Conservation (phyloP, 2,329 filamentous ascomycete species). For the Exophiala lecanii-corni region DNA sequence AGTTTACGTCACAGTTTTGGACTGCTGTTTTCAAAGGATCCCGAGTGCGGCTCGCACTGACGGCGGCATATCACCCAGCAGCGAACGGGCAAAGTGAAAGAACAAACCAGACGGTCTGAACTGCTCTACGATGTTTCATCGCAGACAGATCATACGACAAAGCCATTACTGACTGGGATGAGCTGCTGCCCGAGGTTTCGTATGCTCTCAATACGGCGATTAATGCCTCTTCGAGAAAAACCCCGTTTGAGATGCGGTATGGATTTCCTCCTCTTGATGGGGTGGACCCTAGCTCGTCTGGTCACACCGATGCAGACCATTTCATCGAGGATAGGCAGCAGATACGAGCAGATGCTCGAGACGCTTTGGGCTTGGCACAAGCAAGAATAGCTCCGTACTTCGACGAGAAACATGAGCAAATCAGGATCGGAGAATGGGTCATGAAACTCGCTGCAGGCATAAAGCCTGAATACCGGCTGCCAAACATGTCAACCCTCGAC, state of each 20-base stretch:
- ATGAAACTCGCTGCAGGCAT: neutral
- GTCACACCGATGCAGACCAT: neutral
- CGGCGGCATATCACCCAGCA: slow-evolving; percentile 3
- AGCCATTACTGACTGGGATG: too few species aligned
- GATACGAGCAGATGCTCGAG: neutral
- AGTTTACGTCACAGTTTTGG: too few species aligned
- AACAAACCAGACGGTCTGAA: slow-evolving; percentile 3
- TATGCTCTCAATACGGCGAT: neutral
- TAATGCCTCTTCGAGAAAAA: neutral
- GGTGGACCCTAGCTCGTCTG: neutral
- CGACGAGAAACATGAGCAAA: neutral
- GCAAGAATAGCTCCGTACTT: neutral
- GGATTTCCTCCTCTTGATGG: neutral
- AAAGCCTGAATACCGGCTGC: neutral
- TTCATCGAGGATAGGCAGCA: neutral
- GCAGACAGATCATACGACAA: too few species aligned
- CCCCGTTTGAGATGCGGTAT: neutral
- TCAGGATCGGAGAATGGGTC: neutral
- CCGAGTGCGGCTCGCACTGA: neutral
- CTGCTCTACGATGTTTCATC: neutral
- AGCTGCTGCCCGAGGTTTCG: neutral
- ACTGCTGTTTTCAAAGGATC: too few species aligned
- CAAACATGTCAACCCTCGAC: neutral
- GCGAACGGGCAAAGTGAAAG: slow-evolving; percentile 1
- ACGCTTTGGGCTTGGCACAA: neutral